phyloP scores from a whole-genome alignment of 352 stramenopile species.

The Globisporangium apiculatum region DNA sequence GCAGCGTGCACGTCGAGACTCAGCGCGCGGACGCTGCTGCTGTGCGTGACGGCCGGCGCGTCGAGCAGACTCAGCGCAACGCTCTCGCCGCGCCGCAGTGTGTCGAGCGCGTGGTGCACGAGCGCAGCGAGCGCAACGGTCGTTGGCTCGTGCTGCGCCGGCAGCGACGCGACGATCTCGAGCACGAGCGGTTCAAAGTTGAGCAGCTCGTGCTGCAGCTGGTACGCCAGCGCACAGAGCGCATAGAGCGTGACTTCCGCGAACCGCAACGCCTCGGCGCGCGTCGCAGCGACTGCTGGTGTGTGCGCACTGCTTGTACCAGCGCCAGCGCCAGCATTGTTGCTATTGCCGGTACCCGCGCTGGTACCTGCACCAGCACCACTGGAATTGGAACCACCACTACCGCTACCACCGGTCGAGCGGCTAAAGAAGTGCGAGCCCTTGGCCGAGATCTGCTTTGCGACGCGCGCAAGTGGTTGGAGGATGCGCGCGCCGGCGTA shows the following conservation, averaged over 20 bases:
- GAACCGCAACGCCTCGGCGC: conserved; percentile 60
- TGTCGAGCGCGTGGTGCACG: conserved; percentile 47
- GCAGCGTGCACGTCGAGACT: conserved; percentile 25
- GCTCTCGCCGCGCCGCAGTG: conserved; percentile 33
- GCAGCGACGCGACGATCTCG: conserved; percentile 53
- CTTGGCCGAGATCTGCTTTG: conserved; percentile 68
- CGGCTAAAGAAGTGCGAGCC: conserved; percentile 58
- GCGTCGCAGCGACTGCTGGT: conserved; percentile 45
- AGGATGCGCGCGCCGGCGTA: conserved; percentile 69
- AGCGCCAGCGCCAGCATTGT: background rate
- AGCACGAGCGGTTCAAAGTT: conserved; percentile 65
- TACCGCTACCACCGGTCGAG: conserved; percentile 19
- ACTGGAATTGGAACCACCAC: conserved; percentile 8
- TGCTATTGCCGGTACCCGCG: background rate
- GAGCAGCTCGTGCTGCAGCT: conserved; percentile 68
- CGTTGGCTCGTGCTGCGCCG: conserved; percentile 31
- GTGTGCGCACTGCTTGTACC: conserved; percentile 13
- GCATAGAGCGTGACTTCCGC: conserved; percentile 74
- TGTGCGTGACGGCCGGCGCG: conserved; percentile 39
- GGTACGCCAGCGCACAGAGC: conserved; percentile 58
- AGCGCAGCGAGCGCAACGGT: conserved; percentile 40
- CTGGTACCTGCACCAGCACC: conserved; percentile 9
- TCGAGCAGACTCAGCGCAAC: conserved; percentile 46
- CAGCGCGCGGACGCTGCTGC: conserved; percentile 31
- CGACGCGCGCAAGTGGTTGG: conserved; percentile 61